Evolutionary conservation across 2,329 filamentous ascomycete species (phyloP).

Genomic region (Apiospora saccharicola): DNA sequence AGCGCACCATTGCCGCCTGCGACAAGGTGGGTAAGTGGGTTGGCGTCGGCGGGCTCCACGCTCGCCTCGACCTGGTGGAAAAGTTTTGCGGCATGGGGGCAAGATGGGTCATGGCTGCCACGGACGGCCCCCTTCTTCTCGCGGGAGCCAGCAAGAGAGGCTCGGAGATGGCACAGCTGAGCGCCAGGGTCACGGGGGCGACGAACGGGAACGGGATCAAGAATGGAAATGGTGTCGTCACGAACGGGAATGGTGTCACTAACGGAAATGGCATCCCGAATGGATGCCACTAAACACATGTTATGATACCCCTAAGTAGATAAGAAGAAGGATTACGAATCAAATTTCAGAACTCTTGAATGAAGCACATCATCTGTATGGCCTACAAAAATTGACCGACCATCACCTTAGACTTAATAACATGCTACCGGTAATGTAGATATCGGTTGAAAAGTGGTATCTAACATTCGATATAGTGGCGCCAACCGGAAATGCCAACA

Average conservation of each 20-base stretch:
- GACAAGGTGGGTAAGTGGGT: constrained; percentile 48
- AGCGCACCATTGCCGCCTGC: constrained; percentile 46
- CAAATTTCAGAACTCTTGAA: background rate
- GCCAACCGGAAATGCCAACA: too few species aligned
- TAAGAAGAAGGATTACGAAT: background rate
- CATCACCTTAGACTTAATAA: background rate
- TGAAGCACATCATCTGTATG: background rate
- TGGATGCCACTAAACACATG: background rate
- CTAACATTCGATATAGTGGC: background rate
- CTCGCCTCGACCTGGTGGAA: constrained; percentile 48
- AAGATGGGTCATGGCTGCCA: constrained; percentile 38
- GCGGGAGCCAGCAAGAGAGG: constrained; percentile 35
- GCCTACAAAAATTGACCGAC: background rate
- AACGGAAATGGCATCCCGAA: background rate
- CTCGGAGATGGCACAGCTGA: constrained; percentile 4
- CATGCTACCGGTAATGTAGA: background rate
- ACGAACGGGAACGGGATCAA: background rate
- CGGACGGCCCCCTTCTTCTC: constrained; percentile 39
- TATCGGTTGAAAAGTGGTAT: background rate
- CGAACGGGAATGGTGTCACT: background rate
- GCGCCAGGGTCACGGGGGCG: constrained; percentile 10
- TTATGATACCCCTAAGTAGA: background rate
- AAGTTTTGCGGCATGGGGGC: constrained; percentile 43
- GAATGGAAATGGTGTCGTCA: background rate
- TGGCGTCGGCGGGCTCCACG: constrained; percentile 50